Percentiles rank a stretch among this genome's conserved stretches.
Evolutionary conservation across 495 filamentous ascomycete species (phyloP).

Genomic region (Hyaloscypha bicolor): DNA sequence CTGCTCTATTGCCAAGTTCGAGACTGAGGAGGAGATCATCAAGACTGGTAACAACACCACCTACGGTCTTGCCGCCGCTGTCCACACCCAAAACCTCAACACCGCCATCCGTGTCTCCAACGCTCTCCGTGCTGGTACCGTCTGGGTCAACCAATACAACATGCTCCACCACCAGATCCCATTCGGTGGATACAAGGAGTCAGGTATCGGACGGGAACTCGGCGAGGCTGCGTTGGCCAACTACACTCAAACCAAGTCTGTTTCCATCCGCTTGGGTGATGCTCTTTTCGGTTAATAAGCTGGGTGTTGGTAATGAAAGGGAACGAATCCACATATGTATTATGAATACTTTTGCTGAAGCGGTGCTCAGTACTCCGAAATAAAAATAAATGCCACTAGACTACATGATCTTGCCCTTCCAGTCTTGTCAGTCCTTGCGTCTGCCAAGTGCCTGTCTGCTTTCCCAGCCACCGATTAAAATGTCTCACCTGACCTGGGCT

Average conservation of each 20-base stretch:
- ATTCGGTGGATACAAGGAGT: conserved; percentile 93
- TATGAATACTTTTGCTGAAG: conserved; percentile 23
- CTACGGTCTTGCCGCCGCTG: conserved; percentile 88
- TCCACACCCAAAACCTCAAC: conserved; percentile 93
- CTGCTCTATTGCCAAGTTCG: conserved; percentile 92
- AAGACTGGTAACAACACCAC: conserved; percentile 76
- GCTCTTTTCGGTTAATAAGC: conserved; percentile 38
- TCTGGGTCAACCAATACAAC: conserved; percentile 97
- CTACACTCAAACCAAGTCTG: conserved; percentile 79
- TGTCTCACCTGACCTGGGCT: conserved; percentile 2
- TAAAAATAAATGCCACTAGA: background rate
- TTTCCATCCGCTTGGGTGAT: conserved; percentile 53
- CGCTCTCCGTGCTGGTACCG: conserved; percentile 81
- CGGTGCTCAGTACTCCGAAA: background rate
- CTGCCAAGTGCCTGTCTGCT: conserved; percentile 1
- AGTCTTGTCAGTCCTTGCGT: background rate
- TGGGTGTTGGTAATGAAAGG: conserved; percentile 6
- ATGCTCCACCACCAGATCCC: conserved; percentile 77
- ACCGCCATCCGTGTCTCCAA: conserved; percentile 89
- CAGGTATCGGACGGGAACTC: conserved; percentile 90
- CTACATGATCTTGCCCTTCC: background rate
- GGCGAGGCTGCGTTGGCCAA: conserved; percentile 91
- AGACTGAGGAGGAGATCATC: conserved; percentile 83
- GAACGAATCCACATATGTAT: conserved; percentile 23
- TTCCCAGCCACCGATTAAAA: conserved; percentile 13